phyloP scores from a whole-genome alignment of 441 rosid species.

The Omphalea diandra region DNA sequence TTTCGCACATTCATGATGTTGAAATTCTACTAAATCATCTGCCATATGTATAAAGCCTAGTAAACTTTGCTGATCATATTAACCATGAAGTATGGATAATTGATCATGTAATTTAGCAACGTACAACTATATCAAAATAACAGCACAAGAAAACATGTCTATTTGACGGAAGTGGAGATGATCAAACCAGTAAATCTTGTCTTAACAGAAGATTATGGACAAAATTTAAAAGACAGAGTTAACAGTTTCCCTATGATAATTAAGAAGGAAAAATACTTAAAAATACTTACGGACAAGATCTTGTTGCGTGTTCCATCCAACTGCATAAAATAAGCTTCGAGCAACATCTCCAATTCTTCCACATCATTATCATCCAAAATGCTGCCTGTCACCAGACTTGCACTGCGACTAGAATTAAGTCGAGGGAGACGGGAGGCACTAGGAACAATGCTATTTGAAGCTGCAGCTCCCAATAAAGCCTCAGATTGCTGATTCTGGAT shows the following conservation, averaged over 20 bases:
- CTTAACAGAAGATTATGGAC: neutral
- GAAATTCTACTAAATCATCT: neutral
- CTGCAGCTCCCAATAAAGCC: slow-evolving; percentile 46
- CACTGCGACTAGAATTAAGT: slow-evolving; percentile 61
- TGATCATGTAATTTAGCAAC: neutral
- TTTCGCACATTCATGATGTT: neutral
- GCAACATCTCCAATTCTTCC: slow-evolving; percentile 87
- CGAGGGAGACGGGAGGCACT: slow-evolving; percentile 39
- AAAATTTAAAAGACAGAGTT: neutral
- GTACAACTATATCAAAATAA: neutral
- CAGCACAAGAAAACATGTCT: neutral
- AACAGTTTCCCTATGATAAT: neutral
- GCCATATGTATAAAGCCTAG: neutral
- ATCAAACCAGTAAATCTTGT: neutral
- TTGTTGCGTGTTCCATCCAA: slow-evolving; percentile 93
- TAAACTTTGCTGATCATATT: neutral
- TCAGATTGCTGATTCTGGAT: slow-evolving; percentile 80
- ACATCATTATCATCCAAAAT: slow-evolving; percentile 55
- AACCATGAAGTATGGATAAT: neutral
- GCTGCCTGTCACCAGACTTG: slow-evolving; percentile 57
- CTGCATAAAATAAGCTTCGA: slow-evolving; percentile 96
- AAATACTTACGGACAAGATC: slow-evolving; percentile 76
- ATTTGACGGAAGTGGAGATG: neutral
- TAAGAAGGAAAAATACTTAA: no score
- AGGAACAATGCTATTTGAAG: slow-evolving; percentile 38